Base-by-base conservation (phyloP, 139 green algal genomes). In the Tetradesmus obliquus region DNA sequence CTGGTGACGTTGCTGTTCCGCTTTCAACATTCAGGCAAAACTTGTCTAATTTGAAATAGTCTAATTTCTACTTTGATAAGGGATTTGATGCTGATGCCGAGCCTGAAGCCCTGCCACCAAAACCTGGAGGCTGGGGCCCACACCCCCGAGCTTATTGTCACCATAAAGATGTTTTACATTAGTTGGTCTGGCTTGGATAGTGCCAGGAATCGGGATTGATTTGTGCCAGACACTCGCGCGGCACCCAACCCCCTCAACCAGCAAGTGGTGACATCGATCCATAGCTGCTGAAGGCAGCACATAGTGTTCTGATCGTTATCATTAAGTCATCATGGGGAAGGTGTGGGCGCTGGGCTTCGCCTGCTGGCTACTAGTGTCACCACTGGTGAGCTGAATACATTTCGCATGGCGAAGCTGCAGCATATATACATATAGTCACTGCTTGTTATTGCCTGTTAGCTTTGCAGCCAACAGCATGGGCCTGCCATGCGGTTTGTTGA, bases 221-320 rank as follows among this genome's bases (percentile, higher is more conserved):
- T 76, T 24, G 8, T 20, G 66, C 66, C n/a, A 5, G 15, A 24
- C 17, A 4, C 66, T 24, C 66, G 66, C 66, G 66, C 66, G 66
- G 66, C 66, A 76, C 66, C 66, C 66, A 76, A 76, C 66, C 66
- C 66, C 66, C 66, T 76, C 66, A 76, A 76, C 66, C 66, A 76
- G 17, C 60, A 76, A 76, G 66, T 76, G 66, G 66, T 76, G 66
- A 76, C 66, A 76, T 12, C 66, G 12, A 76, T 13, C 15, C 17
- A 76, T 76, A 76, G 66, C 66, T 76, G 15, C 17, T 76, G 5
- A 3, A 13, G 66, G 66, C 17, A 76, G 3, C n/a, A 76, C 15
- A 24, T 19, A 71, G n/a, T n/a, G 2, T 76, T 24, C 2, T 24
- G n/a, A 3, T 19, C n/a, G 13, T 13, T 45, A 45, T 45, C 32